Base-by-base conservation (phyloP, 306 rosid species). In the Sesbania bispinosa region DNA sequence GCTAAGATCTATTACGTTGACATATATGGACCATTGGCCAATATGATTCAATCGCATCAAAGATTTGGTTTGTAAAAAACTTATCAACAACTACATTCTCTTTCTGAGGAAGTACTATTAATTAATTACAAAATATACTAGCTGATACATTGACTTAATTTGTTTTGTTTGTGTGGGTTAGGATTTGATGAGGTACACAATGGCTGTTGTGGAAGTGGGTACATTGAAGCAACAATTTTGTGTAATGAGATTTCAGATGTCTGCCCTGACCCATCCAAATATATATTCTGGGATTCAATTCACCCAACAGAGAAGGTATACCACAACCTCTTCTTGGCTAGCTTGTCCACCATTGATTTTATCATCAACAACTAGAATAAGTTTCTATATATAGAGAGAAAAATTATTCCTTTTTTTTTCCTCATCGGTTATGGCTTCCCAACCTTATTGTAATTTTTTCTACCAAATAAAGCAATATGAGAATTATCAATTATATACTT, bases 181-280 rank as follows among this genome's bases (percentile, higher is more conserved):
- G 96, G 92, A 27, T 82, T 88, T 76, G 90, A 84, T 0, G 73
- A 83, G 21, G 83, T 73, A 39, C 13, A 55, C 30, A 60, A 29
- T 41, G 97, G 94, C 0, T 90, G 97, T 14, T 90, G 94, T 69
- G 97, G 97, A 64, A 86, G 71, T 45, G 97, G 97, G 58, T 83
- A 33, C 23, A 6, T 86, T 15, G 97, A 88, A 74, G 68, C 87
- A 24, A 27, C 90, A 11, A 1, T 77, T 15, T 23, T 90, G 75
- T 90, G 97, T 35, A 88, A 90, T 10, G 65, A 46, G 20, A 6
- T 23, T 9, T 84, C 94, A 0, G 0, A 10, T 3, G 79, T 77
- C 58, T 90, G 97, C 48, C 7, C 55, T 27, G 90, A 90, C 69
- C 73, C 85, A 33, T 46, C 80, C 0, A 90, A 86, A 74, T 90